phyloP scores from a whole-genome alignment of 2,329 filamentous ascomycete genomes.

The Trichoderma atroviride region DNA sequence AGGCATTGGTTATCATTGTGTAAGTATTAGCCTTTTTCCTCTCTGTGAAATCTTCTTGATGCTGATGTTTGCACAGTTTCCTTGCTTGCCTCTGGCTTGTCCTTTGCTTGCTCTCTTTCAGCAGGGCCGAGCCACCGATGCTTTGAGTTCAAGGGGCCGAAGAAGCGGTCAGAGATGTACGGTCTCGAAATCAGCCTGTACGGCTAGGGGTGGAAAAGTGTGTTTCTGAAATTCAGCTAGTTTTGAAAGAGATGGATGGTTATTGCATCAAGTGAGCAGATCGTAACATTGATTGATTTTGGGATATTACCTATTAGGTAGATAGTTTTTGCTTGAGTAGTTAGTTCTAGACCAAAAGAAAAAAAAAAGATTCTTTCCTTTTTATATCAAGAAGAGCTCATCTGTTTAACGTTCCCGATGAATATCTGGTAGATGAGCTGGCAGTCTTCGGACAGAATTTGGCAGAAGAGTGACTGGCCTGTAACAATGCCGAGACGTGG shows the following conservation, averaged over 20 bases:
- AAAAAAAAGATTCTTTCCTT: neutral
- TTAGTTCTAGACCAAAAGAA: neutral
- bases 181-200: neutral
- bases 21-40: slow-evolving; percentile 52
- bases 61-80: neutral
- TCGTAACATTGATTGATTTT: neutral
- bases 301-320: neutral
- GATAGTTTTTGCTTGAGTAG: neutral
- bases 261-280: neutral
- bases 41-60: slow-evolving; percentile 27
- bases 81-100: neutral
- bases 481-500: neutral
- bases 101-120: neutral
- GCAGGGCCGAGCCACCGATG: neutral
- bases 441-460: neutral
- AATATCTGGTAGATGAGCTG: neutral
- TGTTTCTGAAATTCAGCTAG: neutral
- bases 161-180: neutral
- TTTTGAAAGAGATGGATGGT: neutral
- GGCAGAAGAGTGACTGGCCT: neutral
- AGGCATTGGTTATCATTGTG: slow-evolving; percentile 44
- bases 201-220: neutral
- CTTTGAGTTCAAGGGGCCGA: neutral
- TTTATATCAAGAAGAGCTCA: neutral
- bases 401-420: neutral